Percentiles rank a stretch among this genome's conserved stretches.
phyloP scores from a whole-genome alignment of 1,284 basidiomycete species.

The Pascua guehoae region DNA sequence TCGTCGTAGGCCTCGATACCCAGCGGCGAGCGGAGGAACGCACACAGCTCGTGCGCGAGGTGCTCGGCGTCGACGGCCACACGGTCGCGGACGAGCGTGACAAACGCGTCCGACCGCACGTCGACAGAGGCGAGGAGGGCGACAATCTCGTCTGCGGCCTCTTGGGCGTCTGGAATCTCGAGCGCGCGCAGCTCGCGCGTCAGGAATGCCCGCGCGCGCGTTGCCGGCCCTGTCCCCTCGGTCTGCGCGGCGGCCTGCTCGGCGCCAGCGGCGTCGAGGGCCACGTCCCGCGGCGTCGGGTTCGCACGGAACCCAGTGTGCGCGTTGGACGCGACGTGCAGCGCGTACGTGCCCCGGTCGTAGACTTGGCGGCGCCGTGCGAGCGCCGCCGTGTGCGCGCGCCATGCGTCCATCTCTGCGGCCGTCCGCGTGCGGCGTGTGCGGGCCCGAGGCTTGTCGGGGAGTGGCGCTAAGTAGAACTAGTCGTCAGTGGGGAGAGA shows the following conservation, averaged over 20 bases:
- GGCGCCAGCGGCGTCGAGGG: too few species aligned
- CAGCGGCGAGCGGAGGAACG: constrained; percentile 77
- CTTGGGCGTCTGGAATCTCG: constrained; percentile 75
- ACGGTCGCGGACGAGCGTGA: constrained; percentile 66
- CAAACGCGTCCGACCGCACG: constrained; percentile 76
- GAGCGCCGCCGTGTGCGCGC: constrained; percentile 27
- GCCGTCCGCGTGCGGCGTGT: constrained; percentile 1
- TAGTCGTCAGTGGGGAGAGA: constrained; percentile 35
- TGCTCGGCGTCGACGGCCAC: constrained; percentile 73
- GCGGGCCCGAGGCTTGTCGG: constrained; percentile 7
- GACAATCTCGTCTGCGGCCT: constrained; percentile 64
- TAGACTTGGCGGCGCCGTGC: constrained; percentile 64
- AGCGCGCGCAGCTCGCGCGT: constrained; percentile 74
- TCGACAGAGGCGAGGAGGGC: constrained; percentile 82
- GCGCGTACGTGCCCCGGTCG: constrained; percentile 68
- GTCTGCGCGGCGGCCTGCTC: too few species aligned
- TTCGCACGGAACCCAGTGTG: constrained; percentile 76
- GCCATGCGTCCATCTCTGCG: not conserved
- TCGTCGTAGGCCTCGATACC: constrained; percentile 74
- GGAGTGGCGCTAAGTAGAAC: constrained; percentile 68
- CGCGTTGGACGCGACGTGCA: constrained; percentile 82
- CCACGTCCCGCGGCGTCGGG: constrained; percentile 72
- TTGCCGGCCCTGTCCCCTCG: not conserved
- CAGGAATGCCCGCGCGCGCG: constrained; percentile 70
- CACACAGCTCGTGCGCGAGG: constrained; percentile 84